Base-by-base conservation (phyloP, 2,329 filamentous ascomycete genomes). In the Botrytis pseudocinerea region DNA sequence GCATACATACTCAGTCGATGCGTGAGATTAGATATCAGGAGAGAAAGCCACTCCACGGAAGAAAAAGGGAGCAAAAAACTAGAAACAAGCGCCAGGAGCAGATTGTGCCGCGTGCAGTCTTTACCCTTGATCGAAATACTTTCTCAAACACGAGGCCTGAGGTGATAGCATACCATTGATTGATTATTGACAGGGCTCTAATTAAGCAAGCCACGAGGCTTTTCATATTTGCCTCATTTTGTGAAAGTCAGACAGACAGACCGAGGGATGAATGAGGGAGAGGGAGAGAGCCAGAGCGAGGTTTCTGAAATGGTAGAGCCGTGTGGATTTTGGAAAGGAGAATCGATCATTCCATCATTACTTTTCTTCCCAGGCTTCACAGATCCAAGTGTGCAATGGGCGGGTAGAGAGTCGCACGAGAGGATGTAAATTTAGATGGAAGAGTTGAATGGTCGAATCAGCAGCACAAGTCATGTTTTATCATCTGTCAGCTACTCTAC, bases 1-100 rank as follows among this genome's bases (percentile, higher is more conserved):
- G 70, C 46, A 42, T 42, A 28, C 22, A 57, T 32, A 3, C n/a
- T 57, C 48, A n/a, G n/a, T 18, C n/a, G 6, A 57, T 68, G n/a
- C 25, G 25, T 68, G 35, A 38, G 61, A 66, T 71, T 16, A 63
- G 38, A 59, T 59, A 32, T 22, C 28, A 54, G 69, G 22, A 63
- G 25, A 40, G 61, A 40, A 28, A 69, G n/a, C 25, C 51, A 69
- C 18, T n/a, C n/a, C 28, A n/a, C 44, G 38, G 35, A 44, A 6
- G 18, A 44, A 60, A 35, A 9, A 32, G 32, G 51, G 48, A 69
- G 51, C 22, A 38, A 20, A 48, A 28, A 40, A 64, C 9, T 32
- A 32, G 71, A 73, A 73, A 73, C 59, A 73, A 73, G 71, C 71
- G 65, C 71, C 71, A 73, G 71, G 71, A 64, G 65, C 65, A 70